Evolutionary conservation across 768 basidiomycete genomes (phyloP), one percentile per base, ranked within the genome.

Genomic region (Cystofilobasidium macerans): DNA sequence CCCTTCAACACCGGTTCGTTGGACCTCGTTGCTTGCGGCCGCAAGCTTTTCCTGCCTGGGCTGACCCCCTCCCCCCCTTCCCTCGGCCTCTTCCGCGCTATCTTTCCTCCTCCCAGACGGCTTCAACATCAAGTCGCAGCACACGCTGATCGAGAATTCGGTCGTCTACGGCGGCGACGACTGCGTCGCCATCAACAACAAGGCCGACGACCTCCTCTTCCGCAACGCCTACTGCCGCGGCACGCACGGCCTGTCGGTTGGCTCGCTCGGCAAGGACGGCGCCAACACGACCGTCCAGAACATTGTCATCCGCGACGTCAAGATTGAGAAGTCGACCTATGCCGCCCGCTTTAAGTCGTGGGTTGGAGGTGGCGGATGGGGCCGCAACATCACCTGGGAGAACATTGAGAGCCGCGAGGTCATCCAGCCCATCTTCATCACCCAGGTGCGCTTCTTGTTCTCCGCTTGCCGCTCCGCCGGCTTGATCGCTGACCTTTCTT

Each of bases 261-360:
- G 33, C 43, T 60, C 58, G 38, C 58, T 60, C 43, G 58, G 36
- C 35, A 60, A 45, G 38, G 58, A 28, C 26, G 58, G 58, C 30
- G 58, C 58, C 36, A 45, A 28, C n/a, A 42, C 58, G n/a, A 60
- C 58, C 2, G 58, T 60, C 20, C 1, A 5, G 6, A 42, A 42
- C 43, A 33, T 66, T 26, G 26, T 66, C 36, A 48, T 51, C 45
- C 57, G 43, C 13, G 57, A 59, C 40, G 57, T 57, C 32, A 48
- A 35, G n/a, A 57, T 59, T 24, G 57, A 60, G 36, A 60, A 60
- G 51, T 54, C 51, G 51, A n/a, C 35, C 30, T 54, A 38, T 13
- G 58, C 38, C 43, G 36, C 58, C 9, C 58, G 58, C 28, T 26
- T 60, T 24, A 26, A 51, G 22, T 51, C 43, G 20, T 51, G 58